Evolutionary conservation across 129 eudicot genomes (phyloP), one percentile per base, ranked within the genome.

Genomic region (Flaveria brownii): DNA sequence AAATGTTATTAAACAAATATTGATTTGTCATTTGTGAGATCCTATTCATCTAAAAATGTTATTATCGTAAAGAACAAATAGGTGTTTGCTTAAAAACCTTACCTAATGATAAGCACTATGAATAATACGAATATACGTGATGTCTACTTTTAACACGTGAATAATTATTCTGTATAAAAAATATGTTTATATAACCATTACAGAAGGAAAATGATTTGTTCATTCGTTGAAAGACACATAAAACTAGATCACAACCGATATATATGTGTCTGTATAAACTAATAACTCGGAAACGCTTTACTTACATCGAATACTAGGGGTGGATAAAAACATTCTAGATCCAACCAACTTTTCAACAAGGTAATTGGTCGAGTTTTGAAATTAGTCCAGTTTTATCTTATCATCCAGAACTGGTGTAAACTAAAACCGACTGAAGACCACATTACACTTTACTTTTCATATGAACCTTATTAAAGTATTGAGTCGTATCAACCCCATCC

Each of bases 51-150:
- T 36, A 50, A 8, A 50, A 14, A 14, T 70, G 46, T 70, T 70
- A 49, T 49, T 26, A 70, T 49, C 75, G 18, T 50, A 26, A n/a
- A 70, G 45, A 26, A 50, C 59, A 70, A 50, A 70, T 70, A 69
- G 73, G 1, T 16, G 59, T 15, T n/a, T 33, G 11, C 14, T 20
- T 66, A 1, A 8, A 41, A 26, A 67, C 15, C n/a, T 63, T 17
- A 17, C 52, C 51, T 10, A 63, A 22, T 13, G 5, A 70, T 70
- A 49, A 49, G 26, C 23, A 23, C 22, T 46, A 46, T 42, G 2
- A 28, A 50, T 49, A 26, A 26, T 30, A 9, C 33, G 6, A 63
- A 22, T 10, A 9, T 2, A 11, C 11, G 15, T 6, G 11, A 9
- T 9, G 12, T 2, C 3, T 36, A 36, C 5, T 1, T 33, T 36